Evolutionary conservation across 768 basidiomycete species (phyloP), one percentile per base, ranked within the genome.

Genomic region (Agrocybe chaxingu): DNA sequence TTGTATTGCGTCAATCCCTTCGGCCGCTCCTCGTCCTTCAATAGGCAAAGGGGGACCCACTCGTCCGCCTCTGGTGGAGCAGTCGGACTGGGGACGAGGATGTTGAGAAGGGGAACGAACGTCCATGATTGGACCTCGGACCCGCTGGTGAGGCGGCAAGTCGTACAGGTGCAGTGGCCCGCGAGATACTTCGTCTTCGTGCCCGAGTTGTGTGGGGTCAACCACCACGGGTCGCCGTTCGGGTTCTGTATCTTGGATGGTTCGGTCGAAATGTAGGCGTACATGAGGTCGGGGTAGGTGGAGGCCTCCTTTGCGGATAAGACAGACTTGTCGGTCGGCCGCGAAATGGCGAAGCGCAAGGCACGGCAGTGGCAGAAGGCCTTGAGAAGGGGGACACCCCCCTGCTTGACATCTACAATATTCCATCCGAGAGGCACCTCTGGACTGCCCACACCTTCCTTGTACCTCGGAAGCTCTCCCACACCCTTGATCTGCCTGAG

Each of bases 191-290:
- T 54, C 13, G 43, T 55, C 13, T 47, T 47, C n/a, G 38, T 30
- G 0, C 47, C 11, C 52, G 53, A 47, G 38, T 7, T 51, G 8
- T 46, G 39, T 7, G 39, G 36, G 9, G 60, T 59, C 24, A 63
- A 52, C 7, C 63, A 55, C 66, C 66, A 67, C 56, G 62, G 66
- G 19, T 66, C 63, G 38, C 65, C 41, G 11, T 52, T 35, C 4
- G 47, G 37, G 34, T 55, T 54, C 18, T 42, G 51, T 19, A 45
- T 52, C 45, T 42, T 56, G 10, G 51, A 38, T 6, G 52, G 39
- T 5, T 51, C 51, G 12, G 51, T 53, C 8, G 48, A 36, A 32
- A 42, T 39, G 16, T 51, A 48, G 1, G 63, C 53, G 30, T 54
- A 52, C 9, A 60, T 46, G 18, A 64, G 47, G 41, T 64, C 61